These are phyloP conservation scores for Ochetophila trinervis DNA, from an alignment of 306 rosid genomes.

Conservation along the genomic window DNA sequence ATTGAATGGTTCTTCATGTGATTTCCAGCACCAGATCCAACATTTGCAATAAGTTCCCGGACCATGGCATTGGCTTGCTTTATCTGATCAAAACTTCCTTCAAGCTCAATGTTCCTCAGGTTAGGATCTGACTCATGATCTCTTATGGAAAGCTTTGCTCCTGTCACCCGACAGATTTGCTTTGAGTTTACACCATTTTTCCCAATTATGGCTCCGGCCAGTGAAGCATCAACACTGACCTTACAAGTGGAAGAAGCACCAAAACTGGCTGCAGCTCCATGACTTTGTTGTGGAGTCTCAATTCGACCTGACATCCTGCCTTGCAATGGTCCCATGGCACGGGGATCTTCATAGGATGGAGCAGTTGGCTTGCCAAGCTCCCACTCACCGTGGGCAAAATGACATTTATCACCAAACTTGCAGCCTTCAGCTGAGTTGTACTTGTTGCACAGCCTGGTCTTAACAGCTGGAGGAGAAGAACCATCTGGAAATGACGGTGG, in stretches of 20 bases:
- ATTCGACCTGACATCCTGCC: conserved; percentile 53
- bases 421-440: conserved; percentile 77
- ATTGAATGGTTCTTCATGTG: conserved; percentile 38
- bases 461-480: conserved; percentile 67
- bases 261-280: conserved; percentile 62
- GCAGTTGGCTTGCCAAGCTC: conserved; percentile 71
- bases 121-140: conserved; percentile 72
- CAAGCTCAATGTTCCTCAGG: conserved; percentile 79
- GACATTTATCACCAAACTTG: conserved; percentile 86
- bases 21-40: conserved; percentile 49
- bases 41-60: conserved; percentile 62
- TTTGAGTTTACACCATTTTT: conserved; percentile 76
- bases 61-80: conserved; percentile 85
- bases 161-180: conserved; percentile 79
- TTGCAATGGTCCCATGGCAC: conserved; percentile 42
- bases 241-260: conserved; percentile 81
- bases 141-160: conserved; percentile 70
- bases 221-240: conserved; percentile 75
- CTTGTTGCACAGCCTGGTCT: conserved; percentile 80
- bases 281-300: conserved; percentile 40
- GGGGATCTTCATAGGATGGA: conserved; percentile 62
- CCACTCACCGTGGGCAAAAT: conserved; percentile 75
- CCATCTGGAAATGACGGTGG: conserved; percentile 74
- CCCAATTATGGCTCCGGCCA: conserved; percentile 83
- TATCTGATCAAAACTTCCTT: conserved; percentile 72